Evolutionary conservation across 768 basidiomycete genomes (phyloP).

Genomic region (Mycena kentingensis): DNA sequence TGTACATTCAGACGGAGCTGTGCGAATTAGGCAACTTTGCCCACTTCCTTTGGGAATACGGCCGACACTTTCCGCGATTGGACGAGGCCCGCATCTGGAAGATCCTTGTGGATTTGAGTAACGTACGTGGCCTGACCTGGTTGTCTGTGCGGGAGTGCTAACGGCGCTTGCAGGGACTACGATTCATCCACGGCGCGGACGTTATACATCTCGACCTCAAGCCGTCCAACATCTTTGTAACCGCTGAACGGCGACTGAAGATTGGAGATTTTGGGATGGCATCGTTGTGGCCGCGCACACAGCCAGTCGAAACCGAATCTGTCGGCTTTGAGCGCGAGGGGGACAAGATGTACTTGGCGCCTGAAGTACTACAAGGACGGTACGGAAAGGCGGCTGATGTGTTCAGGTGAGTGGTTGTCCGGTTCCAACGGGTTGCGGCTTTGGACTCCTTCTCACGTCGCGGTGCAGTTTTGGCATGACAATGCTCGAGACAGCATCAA

Average conservation of each 20-base stretch:
- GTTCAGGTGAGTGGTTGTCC: slow-evolving; percentile 78
- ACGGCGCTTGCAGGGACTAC: slow-evolving; percentile 62
- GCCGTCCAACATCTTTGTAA: slow-evolving; percentile 95
- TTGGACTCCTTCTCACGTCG: slow-evolving; percentile 42
- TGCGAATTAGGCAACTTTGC: slow-evolving; percentile 93
- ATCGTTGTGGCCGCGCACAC: slow-evolving; percentile 80
- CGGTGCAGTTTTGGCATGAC: slow-evolving; percentile 85
- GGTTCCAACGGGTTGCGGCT: slow-evolving; percentile 34
- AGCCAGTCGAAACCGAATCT: slow-evolving; percentile 35
- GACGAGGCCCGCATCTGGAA: slow-evolving; percentile 97
- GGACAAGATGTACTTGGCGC: slow-evolving; percentile 95
- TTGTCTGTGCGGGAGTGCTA: slow-evolving; percentile 27
- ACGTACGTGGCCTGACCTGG: slow-evolving; percentile 58
- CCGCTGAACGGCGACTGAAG: slow-evolving; percentile 83
- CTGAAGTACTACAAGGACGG: slow-evolving; percentile 88
- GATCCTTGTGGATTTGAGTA: slow-evolving; percentile 85
- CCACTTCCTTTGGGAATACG: slow-evolving; percentile 90
- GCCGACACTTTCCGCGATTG: slow-evolving; percentile 76
- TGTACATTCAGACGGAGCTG: slow-evolving; percentile 93
- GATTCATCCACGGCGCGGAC: slow-evolving; percentile 85
- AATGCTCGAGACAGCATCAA: slow-evolving; percentile 91
- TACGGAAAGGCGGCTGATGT: slow-evolving; percentile 96
- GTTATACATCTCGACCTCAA: slow-evolving; percentile 97
- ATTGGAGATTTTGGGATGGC: slow-evolving; percentile 99
- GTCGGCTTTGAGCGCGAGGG: slow-evolving; percentile 90